Percentiles rank a stretch among this genome's conserved stretches.
Evolutionary conservation across 495 filamentous ascomycete genomes (phyloP).

Genomic region (Halenospora varia): DNA sequence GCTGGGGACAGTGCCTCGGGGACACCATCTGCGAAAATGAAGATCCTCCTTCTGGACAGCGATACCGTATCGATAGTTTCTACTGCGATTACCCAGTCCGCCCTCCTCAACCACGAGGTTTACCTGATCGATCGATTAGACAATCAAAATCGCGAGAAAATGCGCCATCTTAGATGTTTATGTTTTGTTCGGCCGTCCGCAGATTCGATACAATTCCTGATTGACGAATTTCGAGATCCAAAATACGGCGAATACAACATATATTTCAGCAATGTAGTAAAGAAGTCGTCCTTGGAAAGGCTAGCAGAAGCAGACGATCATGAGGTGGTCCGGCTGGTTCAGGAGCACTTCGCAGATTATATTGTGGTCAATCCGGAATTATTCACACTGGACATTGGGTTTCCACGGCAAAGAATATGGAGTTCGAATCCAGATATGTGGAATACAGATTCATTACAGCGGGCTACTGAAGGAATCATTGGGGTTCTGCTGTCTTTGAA

Average conservation of each 20-base stretch:
- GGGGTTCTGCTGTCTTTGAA: conserved; percentile 81
- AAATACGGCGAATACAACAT: conserved; percentile 98
- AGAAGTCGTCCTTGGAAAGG: conserved; percentile 92
- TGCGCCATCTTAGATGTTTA: conserved; percentile 92
- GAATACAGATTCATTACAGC: conserved; percentile 81
- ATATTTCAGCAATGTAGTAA: conserved; percentile 94
- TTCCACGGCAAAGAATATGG: conserved; percentile 71
- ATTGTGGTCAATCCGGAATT: conserved; percentile 93
- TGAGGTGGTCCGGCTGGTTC: conserved; percentile 86
- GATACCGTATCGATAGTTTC: conserved; percentile 94
- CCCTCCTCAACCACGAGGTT: conserved; percentile 93
- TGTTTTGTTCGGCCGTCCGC: conserved; percentile 90
- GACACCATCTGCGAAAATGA: conserved; percentile 88
- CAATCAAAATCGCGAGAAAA: conserved; percentile 88
- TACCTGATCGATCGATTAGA: conserved; percentile 96
- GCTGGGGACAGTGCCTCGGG: conserved; percentile 70
- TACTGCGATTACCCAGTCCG: conserved; percentile 90
- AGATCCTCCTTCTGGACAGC: conserved; percentile 90
- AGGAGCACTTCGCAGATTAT: conserved; percentile 95
- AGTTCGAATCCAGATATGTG: conserved; percentile 81
- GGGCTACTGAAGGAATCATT: conserved; percentile 81
- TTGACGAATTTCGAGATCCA: conserved; percentile 93
- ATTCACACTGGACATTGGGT: conserved; percentile 74
- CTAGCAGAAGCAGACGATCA: conserved; percentile 97
- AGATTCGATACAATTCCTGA: conserved; percentile 85